Evolutionary conservation across 352 stramenopile genomes (phyloP).

Genomic region (Thraustotheca clavata): DNA sequence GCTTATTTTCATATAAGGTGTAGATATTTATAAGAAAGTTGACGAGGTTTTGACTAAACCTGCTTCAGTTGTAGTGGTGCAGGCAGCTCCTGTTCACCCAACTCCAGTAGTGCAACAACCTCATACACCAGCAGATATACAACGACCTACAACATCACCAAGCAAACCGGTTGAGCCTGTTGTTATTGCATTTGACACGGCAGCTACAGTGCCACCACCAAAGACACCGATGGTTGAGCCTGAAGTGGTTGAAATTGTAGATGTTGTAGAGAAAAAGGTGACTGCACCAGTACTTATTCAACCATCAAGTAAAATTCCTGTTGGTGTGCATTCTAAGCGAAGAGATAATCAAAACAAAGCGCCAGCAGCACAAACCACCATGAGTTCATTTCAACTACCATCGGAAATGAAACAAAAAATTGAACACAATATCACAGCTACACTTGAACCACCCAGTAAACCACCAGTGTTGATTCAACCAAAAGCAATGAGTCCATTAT

Average conservation of each 20-base stretch:
- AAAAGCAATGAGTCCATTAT: neutral
- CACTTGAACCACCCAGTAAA: neutral
- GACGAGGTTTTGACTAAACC: slow-evolving; percentile 1
- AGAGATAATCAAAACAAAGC: slow-evolving; percentile 20
- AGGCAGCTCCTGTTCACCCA: neutral
- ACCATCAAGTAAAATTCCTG: slow-evolving; percentile 38
- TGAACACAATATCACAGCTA: slow-evolving; percentile 26
- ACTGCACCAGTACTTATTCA: neutral
- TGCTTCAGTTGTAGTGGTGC: neutral
- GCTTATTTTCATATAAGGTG: neutral
- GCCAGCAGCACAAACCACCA: slow-evolving; percentile 44
- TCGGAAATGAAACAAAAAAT: slow-evolving; percentile 76
- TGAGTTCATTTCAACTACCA: slow-evolving; percentile 63
- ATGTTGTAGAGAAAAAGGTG: neutral
- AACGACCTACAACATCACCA: neutral
- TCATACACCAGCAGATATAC: too few species aligned
- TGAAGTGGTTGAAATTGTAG: too few species aligned
- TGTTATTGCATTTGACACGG: neutral
- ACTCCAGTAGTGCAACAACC: too few species aligned
- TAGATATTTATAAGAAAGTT: neutral
- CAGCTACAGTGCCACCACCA: neutral
- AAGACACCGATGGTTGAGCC: neutral
- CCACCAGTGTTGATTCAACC: neutral
- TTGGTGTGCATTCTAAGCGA: slow-evolving; percentile 39
- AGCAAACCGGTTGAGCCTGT: neutral